Evolutionary conservation across 306 rosid genomes (phyloP), one percentile per base, ranked within the genome.

Genomic region (Lupinus albus): DNA sequence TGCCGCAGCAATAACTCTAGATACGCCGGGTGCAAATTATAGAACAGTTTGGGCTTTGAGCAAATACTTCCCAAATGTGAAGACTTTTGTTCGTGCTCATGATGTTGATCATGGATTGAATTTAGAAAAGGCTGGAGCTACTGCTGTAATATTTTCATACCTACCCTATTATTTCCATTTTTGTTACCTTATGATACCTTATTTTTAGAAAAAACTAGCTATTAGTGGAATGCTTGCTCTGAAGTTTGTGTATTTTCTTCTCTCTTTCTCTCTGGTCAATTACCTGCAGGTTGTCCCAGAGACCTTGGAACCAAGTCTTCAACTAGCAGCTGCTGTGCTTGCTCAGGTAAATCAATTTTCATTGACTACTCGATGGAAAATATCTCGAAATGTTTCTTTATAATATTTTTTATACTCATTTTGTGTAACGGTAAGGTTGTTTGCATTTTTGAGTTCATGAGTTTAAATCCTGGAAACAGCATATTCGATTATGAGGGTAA

Each of bases 61-160:
- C 89, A 90, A 94, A 83, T 85, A 94, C 84, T 94, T 86, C 82
- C 99, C 99, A 6, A 90, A 94, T 25, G 97, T 94, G 71, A 94
- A 94, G 84, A 94, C 99, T 58, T 94, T 90, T 81, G 99, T 94
- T 41, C 99, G 99, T 16, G 99, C 99, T 73, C 99, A 94, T 78
- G 99, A 94, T 17, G 99, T 94, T 67, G 96, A 94, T 81, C 97
- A 94, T 74, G 99, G 99, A 67, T 84, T 94, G 81, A 94, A 94
- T 85, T 88, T 94, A 80, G 99, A 94, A 70, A 94, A 94, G 88
- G 99, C 99, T 30, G 99, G 99, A 80, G 99, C 99, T 57, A 94
- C 99, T 38, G 99, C 99, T 79, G 99, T 94, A 90, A 81, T 74
- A 72, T 41, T 78, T 76, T 66, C 5, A 44, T 71, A 18, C 55